Conservation (phyloP, 2,329 filamentous ascomycete species). For the Pseudogymnoascus sp. region DNA sequence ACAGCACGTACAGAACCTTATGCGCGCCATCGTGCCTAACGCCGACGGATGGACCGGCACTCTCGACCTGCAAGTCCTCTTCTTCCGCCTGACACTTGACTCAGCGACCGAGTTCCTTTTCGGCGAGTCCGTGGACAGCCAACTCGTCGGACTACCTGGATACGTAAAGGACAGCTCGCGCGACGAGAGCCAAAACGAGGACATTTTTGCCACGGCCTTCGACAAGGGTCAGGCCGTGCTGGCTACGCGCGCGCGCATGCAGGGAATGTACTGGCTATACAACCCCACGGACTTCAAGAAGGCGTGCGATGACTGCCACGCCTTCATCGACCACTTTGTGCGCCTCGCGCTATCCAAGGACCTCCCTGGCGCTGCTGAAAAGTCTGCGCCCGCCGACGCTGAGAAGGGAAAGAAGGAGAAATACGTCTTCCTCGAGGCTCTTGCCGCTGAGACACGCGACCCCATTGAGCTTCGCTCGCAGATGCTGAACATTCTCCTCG, state of each 20-base stretch:
- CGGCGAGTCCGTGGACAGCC: slow-evolving; percentile 43
- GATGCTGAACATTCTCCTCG: slow-evolving; percentile 45
- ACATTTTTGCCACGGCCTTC: slow-evolving; percentile 41
- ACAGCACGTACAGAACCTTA: slow-evolving; percentile 50
- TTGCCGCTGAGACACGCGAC: slow-evolving; percentile 41
- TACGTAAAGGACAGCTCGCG: neutral
- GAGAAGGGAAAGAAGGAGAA: slow-evolving; percentile 24
- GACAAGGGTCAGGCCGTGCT: slow-evolving; percentile 33
- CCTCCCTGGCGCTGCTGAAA: slow-evolving; percentile 8
- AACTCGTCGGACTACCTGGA: slow-evolving; percentile 15
- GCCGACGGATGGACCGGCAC: slow-evolving; percentile 36
- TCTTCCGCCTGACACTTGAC: slow-evolving; percentile 55
- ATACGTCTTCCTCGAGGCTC: slow-evolving; percentile 47
- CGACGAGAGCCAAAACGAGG: neutral
- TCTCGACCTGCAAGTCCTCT: slow-evolving; percentile 54
- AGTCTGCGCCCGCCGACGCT: slow-evolving; percentile 20
- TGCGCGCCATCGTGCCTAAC: slow-evolving; percentile 52
- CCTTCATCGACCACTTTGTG: slow-evolving; percentile 42
- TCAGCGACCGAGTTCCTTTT: slow-evolving; percentile 44
- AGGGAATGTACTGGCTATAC: slow-evolving; percentile 21
- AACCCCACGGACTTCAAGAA: slow-evolving; percentile 28
- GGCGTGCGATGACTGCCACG: slow-evolving; percentile 25
- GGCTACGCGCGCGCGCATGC: slow-evolving; percentile 17
- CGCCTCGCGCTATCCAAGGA: slow-evolving; percentile 28
- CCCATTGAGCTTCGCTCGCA: slow-evolving; percentile 41